Evolutionary conservation across 164 flowering plant species (phyloP).

Genomic region (Protea cynaroides): DNA sequence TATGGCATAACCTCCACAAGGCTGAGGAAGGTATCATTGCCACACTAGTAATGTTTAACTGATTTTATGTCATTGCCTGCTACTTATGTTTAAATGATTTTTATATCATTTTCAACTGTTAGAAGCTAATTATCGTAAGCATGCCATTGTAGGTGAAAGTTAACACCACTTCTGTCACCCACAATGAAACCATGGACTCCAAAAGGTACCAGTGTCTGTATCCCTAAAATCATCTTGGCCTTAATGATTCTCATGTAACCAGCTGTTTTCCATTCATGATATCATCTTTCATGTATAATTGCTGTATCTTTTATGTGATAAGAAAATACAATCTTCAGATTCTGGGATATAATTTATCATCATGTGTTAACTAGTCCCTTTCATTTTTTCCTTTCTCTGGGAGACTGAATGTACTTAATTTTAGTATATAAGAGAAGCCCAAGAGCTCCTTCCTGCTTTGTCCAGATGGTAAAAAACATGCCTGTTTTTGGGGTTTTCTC

Average conservation of each 20-base stretch:
- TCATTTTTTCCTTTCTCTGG: no score
- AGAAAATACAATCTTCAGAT: not conserved
- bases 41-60: not conserved
- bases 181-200: constrained; percentile 28
- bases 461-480: not conserved
- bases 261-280: not conserved
- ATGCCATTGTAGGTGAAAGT: constrained; percentile 33
- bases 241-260: not conserved
- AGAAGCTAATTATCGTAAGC: not conserved
- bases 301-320: not conserved
- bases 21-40: not conserved
- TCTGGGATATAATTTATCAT: no score
- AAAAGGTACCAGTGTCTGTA: constrained; percentile 28
- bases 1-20: not conserved
- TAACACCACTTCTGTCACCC: constrained; percentile 13
- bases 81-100: not conserved
- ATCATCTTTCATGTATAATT: not conserved
- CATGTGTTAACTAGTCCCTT: no score
- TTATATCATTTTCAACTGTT: not conserved
- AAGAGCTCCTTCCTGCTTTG: not conserved
- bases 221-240: not conserved
- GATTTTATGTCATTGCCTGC: not conserved
- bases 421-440: not conserved
- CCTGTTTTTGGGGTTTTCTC: constrained; percentile 8
- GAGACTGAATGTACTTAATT: no score